These are phyloP conservation scores for Auriculariales sp. DNA, from an alignment of 768 basidiomycete genomes.

Conservation along the genomic window DNA sequence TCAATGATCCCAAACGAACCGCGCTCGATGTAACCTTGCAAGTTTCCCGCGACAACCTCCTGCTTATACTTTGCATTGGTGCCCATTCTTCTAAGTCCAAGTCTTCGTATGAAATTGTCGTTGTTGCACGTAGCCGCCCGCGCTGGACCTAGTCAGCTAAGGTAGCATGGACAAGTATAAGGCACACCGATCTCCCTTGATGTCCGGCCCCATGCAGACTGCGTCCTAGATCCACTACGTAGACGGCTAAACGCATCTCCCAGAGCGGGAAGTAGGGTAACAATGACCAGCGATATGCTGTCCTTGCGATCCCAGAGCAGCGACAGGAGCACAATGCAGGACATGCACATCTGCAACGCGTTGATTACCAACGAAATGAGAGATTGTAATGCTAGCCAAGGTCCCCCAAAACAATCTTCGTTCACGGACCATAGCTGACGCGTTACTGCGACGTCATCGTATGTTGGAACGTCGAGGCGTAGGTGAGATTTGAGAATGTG, in stretches of 20 bases:
- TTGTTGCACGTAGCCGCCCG: constrained; percentile 67
- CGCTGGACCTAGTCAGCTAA: constrained; percentile 19
- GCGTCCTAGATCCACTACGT: background rate
- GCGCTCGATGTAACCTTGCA: constrained; percentile 36
- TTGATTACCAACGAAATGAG: constrained; percentile 19
- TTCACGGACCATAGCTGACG: too few species aligned
- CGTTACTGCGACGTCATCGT: constrained; percentile 50
- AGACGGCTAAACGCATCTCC: background rate
- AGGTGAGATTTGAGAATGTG: constrained; percentile 10
- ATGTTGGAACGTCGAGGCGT: constrained; percentile 65
- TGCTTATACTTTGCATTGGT: constrained; percentile 42
- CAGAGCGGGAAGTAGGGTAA: background rate
- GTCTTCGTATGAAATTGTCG: constrained; percentile 42
- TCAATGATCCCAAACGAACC: constrained; percentile 22
- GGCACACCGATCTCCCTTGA: background rate
- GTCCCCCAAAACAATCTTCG: constrained; percentile 34
- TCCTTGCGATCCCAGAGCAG: background rate
- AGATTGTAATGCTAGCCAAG: constrained; percentile 41
- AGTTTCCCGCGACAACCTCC: constrained; percentile 56
- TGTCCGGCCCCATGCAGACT: background rate
- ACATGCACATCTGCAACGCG: background rate
- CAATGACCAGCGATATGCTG: background rate
- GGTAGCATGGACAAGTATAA: too few species aligned
- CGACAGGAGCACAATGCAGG: background rate
- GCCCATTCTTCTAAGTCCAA: constrained; percentile 51